Base-by-base conservation (phyloP, 2,329 filamentous ascomycete genomes). In the Chaetomium globosum region DNA sequence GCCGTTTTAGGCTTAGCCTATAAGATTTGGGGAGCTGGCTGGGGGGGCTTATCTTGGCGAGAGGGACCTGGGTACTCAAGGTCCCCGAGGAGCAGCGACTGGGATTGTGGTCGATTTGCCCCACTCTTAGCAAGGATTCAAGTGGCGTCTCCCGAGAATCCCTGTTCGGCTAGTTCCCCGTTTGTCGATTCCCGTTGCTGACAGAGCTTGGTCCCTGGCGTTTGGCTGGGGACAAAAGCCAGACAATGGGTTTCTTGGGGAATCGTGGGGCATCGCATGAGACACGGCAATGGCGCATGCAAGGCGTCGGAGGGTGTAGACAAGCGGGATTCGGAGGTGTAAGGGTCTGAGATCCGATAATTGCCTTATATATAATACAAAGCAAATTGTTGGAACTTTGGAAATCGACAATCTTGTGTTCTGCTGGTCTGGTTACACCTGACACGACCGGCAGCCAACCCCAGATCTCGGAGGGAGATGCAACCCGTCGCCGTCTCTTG, bases 401-500 rank as follows among this genome's bases (percentile, higher is more conserved):
- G 12, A 12, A 48, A 8, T 23, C 23, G 46, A 48, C 9, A 21
- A 23, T n/a, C n/a, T 21, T 4, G 46, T 48, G 39, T 43, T 31
- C 51, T 9, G 28, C 26, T 26, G 4, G 26, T 21, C 51, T 36
- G 52, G 28, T 55, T 31, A 19, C 39, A n/a, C 13, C 23, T 48
- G 31, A 58, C 55, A 58, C 26, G 39, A 28, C 26, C 4, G 16
- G 16, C 36, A 39, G 12, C 51, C 23, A 30, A 53, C 53, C 30
- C 12, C 19, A 21, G 57, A 59, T 59, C 26, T 9, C 51, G 26
- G n/a, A 39, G 23, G 23, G 59, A 26, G 7, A n/a, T 23, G 36
- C 53, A 31, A 21, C 53, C 39, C 23, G 31, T 26, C 13, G 33
- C 49, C 59, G 49, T 54, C 58, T 61, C 58, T 39, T 51, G 53